Evolutionary conservation across 2,329 filamentous ascomycete genomes (phyloP).

Genomic region (Graphium sp.): DNA sequence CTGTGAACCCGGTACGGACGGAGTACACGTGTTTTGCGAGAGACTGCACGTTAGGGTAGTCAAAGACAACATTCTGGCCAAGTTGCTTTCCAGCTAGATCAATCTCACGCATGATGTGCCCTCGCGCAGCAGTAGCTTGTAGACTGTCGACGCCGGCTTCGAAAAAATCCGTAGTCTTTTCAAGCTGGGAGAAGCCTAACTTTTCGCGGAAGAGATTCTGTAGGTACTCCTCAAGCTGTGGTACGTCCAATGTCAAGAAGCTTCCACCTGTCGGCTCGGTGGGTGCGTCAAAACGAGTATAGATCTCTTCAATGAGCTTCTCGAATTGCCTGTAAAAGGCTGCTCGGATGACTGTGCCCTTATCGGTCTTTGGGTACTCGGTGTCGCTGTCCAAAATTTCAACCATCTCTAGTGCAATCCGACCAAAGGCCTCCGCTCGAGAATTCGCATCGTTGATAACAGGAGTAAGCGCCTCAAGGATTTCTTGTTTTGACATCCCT

Average conservation of each 20-base stretch:
- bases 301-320: conserved; percentile 21
- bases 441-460: conserved; percentile 31
- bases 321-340: conserved; percentile 26
- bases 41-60: conserved; percentile 18
- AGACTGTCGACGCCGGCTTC: conserved; percentile 38
- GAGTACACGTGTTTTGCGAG: conserved; percentile 5
- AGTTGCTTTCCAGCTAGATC: conserved; percentile 27
- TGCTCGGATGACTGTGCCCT: conserved; percentile 32
- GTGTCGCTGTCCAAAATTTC: conserved; percentile 24
- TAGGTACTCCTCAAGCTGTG: too few species aligned
- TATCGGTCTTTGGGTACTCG: conserved; percentile 31
- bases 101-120: conserved; percentile 29
- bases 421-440: conserved; percentile 30
- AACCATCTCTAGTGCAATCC: conserved; percentile 34
- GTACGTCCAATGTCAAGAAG: too few species aligned
- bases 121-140: conserved; percentile 37
- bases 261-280: too few species aligned
- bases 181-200: not conserved
- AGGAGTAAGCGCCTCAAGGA: conserved; percentile 29
- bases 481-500: conserved; percentile 21
- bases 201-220: too few species aligned
- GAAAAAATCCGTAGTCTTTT: conserved; percentile 36
- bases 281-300: conserved; percentile 13
- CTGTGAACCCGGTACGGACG: conserved; percentile 1
- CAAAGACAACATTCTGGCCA: conserved; percentile 40